Evolutionary conservation across 2,329 filamentous ascomycete species (phyloP), one percentile per base, ranked within the genome.

Genomic region (Colletotrichum sp.): DNA sequence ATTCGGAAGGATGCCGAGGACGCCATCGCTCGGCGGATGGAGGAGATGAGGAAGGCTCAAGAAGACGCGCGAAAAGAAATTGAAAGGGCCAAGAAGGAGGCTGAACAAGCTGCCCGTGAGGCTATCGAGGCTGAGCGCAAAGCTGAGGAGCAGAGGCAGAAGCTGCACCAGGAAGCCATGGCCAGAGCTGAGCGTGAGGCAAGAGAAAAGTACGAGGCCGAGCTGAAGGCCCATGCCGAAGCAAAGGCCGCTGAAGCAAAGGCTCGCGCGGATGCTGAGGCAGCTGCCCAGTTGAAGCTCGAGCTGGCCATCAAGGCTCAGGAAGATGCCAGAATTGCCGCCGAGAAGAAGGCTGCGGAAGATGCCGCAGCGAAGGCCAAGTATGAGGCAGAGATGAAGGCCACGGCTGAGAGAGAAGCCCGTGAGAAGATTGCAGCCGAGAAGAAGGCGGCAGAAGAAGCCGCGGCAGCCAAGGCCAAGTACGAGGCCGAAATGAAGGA

Each of bases 11-110:
- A 90, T 66, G 86, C 88, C 9, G 88, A 90, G 65, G 83, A 87
- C 12, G 84, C 85, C 18, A 86, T 87, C 72, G 77, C 80, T 61
- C 82, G 78, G 72, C 84, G 83, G 77, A 84, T 87, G 83, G 87
- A 87, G 67, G 85, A 87, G 9, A 73, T 84, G 77, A 81, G 77
- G 55, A 83, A 80, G 73, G 87, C 86, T 1, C 82, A 89, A 52
- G 89, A 88, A 66, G 86, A 87, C 66, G 85, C 87, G 2, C 83
- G 84, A 70, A 84, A 84, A 75, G 87, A 90, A 73, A 85, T 90
- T 7, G 88, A 89, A 70, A 84, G 83, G 28, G 88, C 88, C 8
- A 86, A 81, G 73, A 81, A 79, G 21, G 88, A 89, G 38, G 88
- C 88, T 3, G 88, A 89, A 76, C 83, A 81, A 48, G 83, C 82